A percentile compares a stretch with the other conserved stretches of the same genome.
Conservation (phyloP, 1,284 basidiomycete genomes). For the Austroboletus olivaceoglutinosus region DNA sequence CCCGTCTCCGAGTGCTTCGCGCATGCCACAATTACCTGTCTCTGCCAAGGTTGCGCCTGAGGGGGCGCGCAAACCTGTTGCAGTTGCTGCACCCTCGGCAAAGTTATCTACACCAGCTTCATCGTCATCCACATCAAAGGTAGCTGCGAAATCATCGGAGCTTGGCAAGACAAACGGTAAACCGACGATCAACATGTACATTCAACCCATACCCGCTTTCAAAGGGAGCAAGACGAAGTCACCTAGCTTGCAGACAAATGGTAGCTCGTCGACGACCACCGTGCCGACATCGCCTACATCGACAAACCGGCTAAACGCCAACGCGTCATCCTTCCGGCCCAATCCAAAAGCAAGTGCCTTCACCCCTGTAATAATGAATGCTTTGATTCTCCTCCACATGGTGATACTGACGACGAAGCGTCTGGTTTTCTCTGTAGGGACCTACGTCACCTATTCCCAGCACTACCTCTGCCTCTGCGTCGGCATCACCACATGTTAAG, state of each 20-base stretch:
- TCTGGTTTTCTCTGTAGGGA: constrained; percentile 35
- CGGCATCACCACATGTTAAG: constrained; percentile 62
- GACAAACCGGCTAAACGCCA: constrained; percentile 60
- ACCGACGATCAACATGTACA: constrained; percentile 57
- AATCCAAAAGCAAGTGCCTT: constrained; percentile 78
- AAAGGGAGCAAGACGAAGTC: constrained; percentile 56
- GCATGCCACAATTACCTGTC: constrained; percentile 28
- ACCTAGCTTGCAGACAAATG: constrained; percentile 31
- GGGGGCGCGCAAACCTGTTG: constrained; percentile 31
- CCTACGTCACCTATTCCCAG: constrained; percentile 48
- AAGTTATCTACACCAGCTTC: constrained; percentile 36
- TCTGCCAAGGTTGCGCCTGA: constrained; percentile 29
- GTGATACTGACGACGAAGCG: constrained; percentile 19
- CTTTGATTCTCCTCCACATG: constrained; percentile 14
- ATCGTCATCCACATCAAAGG: constrained; percentile 34
- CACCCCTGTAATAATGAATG: constrained; percentile 54
- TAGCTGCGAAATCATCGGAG: constrained; percentile 29
- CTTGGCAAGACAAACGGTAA: constrained; percentile 35
- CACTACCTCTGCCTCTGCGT: constrained; percentile 43
- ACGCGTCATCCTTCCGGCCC: constrained; percentile 78
- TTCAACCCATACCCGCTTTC: constrained; percentile 92
- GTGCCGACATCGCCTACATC: constrained; percentile 45
- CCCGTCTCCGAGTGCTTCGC: constrained; percentile 37
- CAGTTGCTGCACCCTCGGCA: constrained; percentile 30
- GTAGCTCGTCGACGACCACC: constrained; percentile 30